Conservation (phyloP, 2,329 filamentous ascomycete genomes). For the Ophiobolus disseminans region DNA sequence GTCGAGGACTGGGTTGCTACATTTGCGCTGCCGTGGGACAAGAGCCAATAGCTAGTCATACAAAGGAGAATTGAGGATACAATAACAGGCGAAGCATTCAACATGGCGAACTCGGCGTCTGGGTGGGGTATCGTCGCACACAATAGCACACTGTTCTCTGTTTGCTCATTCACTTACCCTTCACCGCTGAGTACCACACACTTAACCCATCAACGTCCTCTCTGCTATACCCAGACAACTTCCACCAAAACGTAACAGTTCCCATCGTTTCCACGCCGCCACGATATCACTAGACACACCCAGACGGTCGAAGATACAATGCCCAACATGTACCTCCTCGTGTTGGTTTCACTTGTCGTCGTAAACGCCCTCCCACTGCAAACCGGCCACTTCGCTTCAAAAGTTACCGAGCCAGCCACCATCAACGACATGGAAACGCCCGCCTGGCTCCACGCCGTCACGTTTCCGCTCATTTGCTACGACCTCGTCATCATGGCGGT, state of each 20-base stretch:
- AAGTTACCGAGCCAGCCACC: neutral
- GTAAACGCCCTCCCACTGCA: too few relatives aligned
- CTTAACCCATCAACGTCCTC: too few relatives aligned
- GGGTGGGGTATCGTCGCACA: constrained; percentile 19
- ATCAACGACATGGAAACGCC: neutral
- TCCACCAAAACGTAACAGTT: too few relatives aligned
- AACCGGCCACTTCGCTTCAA: too few relatives aligned
- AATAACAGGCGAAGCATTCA: constrained; percentile 15
- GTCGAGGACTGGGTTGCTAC: constrained; percentile 53
- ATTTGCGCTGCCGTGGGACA: constrained; percentile 51
- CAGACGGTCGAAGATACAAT: too few relatives aligned
- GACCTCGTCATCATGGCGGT: constrained; percentile 16
- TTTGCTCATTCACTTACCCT: constrained; percentile 7
- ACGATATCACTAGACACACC: too few relatives aligned
- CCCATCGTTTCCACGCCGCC: too few relatives aligned
- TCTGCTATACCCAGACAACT: too few relatives aligned
- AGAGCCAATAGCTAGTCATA: constrained; percentile 25
- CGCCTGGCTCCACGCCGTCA: constrained; percentile 15
- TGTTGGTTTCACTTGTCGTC: too few relatives aligned
- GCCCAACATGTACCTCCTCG: too few relatives aligned
- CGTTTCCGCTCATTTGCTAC: constrained; percentile 26
- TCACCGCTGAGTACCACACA: too few relatives aligned
- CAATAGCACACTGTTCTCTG: constrained; percentile 10
- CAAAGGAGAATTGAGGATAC: neutral
- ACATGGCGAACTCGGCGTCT: constrained; percentile 24